These are phyloP conservation scores for Phytophthora tubulina DNA, from an alignment of 352 stramenopile species.

Conservation along the genomic window DNA sequence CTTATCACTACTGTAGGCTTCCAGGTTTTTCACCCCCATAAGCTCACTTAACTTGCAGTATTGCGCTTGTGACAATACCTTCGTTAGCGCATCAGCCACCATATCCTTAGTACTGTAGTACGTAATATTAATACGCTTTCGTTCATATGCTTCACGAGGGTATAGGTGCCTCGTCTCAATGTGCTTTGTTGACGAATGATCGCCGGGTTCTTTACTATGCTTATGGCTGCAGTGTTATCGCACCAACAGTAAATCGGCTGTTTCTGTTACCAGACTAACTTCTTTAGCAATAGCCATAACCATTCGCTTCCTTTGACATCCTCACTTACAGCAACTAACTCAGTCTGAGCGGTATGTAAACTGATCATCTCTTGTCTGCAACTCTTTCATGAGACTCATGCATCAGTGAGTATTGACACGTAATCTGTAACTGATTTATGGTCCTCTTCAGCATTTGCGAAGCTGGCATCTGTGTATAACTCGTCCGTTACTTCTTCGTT, in stretches of 20 bases:
- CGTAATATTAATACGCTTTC: background rate
- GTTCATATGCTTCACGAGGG: background rate
- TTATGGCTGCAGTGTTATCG: background rate
- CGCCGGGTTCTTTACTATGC: background rate
- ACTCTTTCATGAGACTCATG: conserved; percentile 12
- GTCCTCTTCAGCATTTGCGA: conserved; percentile 13
- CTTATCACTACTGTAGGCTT: too few relatives aligned
- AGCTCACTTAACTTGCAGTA: background rate
- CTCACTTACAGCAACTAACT: conserved; percentile 26
- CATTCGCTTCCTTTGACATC: conserved; percentile 17
- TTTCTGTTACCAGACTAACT: conserved; percentile 2
- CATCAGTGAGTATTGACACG: background rate
- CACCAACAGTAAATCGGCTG: background rate
- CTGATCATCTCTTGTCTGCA: conserved; percentile 9
- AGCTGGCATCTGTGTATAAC: conserved; percentile 5
- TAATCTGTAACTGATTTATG: conserved; percentile 14
- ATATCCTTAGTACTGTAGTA: conserved; percentile 7
- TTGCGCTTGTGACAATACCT: background rate
- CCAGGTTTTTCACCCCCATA: background rate
- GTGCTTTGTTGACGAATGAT: too few relatives aligned
- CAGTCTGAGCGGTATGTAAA: conserved; percentile 20
- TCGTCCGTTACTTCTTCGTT: too few relatives aligned
- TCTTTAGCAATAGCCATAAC: conserved; percentile 14
- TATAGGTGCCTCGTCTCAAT: too few relatives aligned
- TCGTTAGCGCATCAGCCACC: background rate